Conservation (phyloP, 768 basidiomycete genomes). For the Xanthoconium purpureum region DNA sequence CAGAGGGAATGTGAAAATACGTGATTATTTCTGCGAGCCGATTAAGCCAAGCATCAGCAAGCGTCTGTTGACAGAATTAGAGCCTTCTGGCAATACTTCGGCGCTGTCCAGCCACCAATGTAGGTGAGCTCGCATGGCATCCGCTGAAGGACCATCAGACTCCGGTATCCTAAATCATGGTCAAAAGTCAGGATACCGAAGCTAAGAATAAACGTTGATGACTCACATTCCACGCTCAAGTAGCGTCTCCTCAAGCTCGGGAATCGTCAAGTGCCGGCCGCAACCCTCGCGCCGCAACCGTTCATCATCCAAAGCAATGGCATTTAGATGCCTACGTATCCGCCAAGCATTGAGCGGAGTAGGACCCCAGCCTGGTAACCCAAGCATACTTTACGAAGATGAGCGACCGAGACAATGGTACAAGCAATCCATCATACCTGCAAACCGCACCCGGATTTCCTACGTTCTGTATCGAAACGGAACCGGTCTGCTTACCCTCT, state of each 20-base stretch:
- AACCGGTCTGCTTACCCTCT: constrained; percentile 34
- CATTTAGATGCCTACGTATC: constrained; percentile 36
- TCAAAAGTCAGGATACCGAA: neutral
- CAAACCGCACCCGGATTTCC: constrained; percentile 44
- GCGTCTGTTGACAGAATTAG: constrained; percentile 45
- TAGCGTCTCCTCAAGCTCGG: constrained; percentile 63
- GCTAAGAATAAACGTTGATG: neutral
- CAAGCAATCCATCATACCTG: constrained; percentile 43
- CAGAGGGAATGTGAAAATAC: constrained; percentile 1
- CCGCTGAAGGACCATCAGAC: constrained; percentile 35
- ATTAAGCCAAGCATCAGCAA: constrained; percentile 46
- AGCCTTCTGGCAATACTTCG: constrained; percentile 32
- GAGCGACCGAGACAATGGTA: neutral
- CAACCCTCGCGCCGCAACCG: constrained; percentile 52
- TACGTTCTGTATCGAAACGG: constrained; percentile 13
- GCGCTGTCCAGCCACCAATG: constrained; percentile 63
- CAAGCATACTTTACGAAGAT: constrained; percentile 38
- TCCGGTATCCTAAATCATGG: constrained; percentile 36
- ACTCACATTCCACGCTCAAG: constrained; percentile 78
- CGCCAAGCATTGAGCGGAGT: constrained; percentile 31
- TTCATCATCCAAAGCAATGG: constrained; percentile 58
- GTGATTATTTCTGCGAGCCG: constrained; percentile 28
- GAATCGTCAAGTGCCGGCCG: constrained; percentile 43
- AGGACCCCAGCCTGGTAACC: constrained; percentile 39
- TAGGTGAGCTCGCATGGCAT: constrained; percentile 48